A percentile compares a stretch with the other conserved stretches of the same genome.
phyloP scores from a whole-genome alignment of 176 grass and related monocot genomes.

The Oryza officinalis region DNA sequence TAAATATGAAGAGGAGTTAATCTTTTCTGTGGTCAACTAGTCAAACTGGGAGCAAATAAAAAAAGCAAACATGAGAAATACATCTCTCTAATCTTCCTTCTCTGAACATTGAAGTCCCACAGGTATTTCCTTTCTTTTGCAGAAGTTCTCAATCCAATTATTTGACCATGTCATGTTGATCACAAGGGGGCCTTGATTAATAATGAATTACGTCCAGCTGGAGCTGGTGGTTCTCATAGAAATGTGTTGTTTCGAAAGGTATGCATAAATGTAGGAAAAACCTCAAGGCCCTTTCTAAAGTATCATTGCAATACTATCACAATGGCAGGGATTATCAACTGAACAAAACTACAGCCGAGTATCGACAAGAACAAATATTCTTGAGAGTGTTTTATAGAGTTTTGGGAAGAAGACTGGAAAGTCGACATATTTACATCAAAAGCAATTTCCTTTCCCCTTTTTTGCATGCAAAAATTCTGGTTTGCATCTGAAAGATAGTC shows the following conservation, averaged over 20 bases:
- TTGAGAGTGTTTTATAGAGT: not conserved
- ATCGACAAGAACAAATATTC: not conserved
- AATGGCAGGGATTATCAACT: not conserved
- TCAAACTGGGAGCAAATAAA: conserved; percentile 16
- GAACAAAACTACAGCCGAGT: not conserved
- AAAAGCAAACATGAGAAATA: not conserved
- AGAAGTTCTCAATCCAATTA: not conserved
- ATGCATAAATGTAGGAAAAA: not conserved
- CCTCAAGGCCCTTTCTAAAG: not conserved
- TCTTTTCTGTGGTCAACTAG: not conserved
- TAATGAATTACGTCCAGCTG: not conserved
- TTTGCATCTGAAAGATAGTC: not conserved
- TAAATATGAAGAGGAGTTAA: not conserved
- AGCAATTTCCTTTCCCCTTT: not conserved
- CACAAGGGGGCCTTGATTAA: not conserved
- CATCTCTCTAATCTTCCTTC: not conserved
- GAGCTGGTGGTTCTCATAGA: not conserved
- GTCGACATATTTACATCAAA: not conserved
- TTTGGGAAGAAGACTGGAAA: not conserved
- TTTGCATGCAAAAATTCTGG: not conserved
- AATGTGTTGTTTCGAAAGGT: not conserved
- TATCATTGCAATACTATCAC: not conserved
- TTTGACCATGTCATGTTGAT: not conserved
- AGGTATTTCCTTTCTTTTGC: not conserved
- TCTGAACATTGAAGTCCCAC: conserved; percentile 4